phyloP scores from a whole-genome alignment of 2,329 filamentous ascomycete species.

The Ceratocystis destructans region DNA sequence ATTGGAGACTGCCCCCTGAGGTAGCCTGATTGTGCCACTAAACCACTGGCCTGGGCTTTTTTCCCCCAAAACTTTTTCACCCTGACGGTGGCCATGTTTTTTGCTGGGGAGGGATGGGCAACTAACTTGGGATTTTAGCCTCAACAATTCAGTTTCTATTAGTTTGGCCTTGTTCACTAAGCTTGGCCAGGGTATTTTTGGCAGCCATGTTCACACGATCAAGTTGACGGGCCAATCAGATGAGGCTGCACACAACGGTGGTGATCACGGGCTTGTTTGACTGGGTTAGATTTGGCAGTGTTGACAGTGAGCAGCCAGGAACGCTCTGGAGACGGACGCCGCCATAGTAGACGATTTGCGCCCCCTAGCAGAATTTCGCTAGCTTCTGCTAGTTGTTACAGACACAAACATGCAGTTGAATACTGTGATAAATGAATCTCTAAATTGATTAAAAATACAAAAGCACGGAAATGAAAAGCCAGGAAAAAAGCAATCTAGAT shows the following conservation, averaged over 20 bases:
- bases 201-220: not conserved
- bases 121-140: not conserved
- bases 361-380: no score
- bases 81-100: not conserved
- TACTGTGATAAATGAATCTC: not conserved
- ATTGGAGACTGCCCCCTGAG: not conserved
- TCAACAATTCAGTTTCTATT: not conserved
- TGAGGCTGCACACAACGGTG: not conserved
- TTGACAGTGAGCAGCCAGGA: no score
- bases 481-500: slow-evolving; percentile 28
- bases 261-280: not conserved
- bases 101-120: slow-evolving; percentile 7
- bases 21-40: not conserved
- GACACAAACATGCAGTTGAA: not conserved
- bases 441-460: not conserved
- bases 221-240: slow-evolving; percentile 1
- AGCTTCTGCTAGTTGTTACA: no score
- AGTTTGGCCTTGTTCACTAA: not conserved
- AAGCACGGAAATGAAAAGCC: not conserved
- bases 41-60: slow-evolving; percentile 1
- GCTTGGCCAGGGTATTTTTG: not conserved
- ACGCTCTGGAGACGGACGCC: no score
- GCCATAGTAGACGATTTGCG: no score
- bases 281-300: not conserved
- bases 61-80: not conserved